Evolutionary conservation across 345 rosid genomes (phyloP).

Genomic region (Pugionium cornutum): DNA sequence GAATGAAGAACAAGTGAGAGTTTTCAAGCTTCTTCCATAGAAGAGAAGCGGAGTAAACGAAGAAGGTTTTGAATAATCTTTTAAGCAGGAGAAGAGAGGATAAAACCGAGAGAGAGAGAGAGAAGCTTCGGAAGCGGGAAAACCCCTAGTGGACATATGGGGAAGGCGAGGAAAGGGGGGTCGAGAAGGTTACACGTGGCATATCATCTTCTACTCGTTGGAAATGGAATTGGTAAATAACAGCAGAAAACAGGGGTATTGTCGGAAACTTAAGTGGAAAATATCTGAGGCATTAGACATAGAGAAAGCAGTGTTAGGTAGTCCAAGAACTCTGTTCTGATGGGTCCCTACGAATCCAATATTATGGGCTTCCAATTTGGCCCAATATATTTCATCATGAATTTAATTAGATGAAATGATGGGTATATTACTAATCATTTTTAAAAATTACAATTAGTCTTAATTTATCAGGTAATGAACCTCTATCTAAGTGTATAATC

Average conservation of each 20-base stretch:
- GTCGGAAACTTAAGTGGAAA: background rate
- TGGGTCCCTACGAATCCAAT: background rate
- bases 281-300: conserved; percentile 33
- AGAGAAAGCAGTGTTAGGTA: background rate
- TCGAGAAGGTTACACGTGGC: conserved; percentile 67
- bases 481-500: too few relatives aligned
- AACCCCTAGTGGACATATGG: conserved; percentile 46
- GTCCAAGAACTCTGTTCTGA: conserved; percentile 7
- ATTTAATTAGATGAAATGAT: background rate
- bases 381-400: background rate
- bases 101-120: conserved; percentile 13
- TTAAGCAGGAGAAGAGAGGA: conserved; percentile 40
- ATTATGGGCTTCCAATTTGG: background rate
- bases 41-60: conserved; percentile 26
- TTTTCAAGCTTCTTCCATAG: conserved; percentile 34
- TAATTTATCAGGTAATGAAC: too few relatives aligned
- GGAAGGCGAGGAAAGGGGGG: conserved; percentile 49
- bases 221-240: conserved; percentile 9
- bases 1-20: background rate
- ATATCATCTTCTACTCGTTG: conserved; percentile 50
- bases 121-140: conserved; percentile 54
- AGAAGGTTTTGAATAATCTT: conserved; percentile 17
- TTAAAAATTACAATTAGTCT: too few relatives aligned
- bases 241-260: background rate
- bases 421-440: too few relatives aligned